These are phyloP conservation scores for Casuarina equisetifolia DNA, from an alignment of 306 rosid genomes.

Conservation along the genomic window DNA sequence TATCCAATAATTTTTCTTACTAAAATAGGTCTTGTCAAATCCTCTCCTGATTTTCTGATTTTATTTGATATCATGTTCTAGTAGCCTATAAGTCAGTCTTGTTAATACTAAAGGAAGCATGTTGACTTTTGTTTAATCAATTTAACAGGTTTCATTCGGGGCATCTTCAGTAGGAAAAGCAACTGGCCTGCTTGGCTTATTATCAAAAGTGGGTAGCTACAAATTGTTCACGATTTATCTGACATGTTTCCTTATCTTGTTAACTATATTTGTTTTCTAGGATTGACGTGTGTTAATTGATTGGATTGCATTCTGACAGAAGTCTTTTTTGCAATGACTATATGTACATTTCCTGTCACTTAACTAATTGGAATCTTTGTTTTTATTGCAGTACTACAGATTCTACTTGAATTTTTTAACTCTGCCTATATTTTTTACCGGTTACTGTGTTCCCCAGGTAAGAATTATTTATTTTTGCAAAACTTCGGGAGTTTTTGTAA, in stretches of 20 bases:
- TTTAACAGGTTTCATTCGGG: conserved; percentile 58
- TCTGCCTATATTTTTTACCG: conserved; percentile 43
- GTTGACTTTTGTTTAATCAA: conserved; percentile 33
- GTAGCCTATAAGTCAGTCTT: conserved; percentile 14
- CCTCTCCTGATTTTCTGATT: not conserved
- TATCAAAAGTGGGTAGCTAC: conserved; percentile 60
- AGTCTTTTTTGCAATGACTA: not conserved
- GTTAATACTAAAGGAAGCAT: conserved; percentile 2
- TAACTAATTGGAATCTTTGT: conserved; percentile 26
- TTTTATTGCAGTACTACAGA: conserved; percentile 70
- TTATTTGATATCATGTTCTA: not conserved
- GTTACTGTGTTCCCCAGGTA: conserved; percentile 87
- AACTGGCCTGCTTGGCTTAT: conserved; percentile 33
- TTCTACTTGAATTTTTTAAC: conserved; percentile 62
- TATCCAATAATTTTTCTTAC: not conserved
- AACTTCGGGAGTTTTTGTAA: conserved; percentile 16
- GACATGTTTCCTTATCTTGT: conserved; percentile 2
- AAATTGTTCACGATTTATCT: conserved; percentile 10
- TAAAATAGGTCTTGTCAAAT: not conserved
- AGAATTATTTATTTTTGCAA: conserved; percentile 8
- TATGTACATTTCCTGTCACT: not conserved
- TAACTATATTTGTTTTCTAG: not conserved
- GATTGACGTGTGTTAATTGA: not conserved
- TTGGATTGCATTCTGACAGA: not conserved
- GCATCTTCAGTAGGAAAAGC: conserved; percentile 47